Evolutionary conservation across 2,329 filamentous ascomycete species (phyloP).

Genomic region (Epichloe gansuensis): DNA sequence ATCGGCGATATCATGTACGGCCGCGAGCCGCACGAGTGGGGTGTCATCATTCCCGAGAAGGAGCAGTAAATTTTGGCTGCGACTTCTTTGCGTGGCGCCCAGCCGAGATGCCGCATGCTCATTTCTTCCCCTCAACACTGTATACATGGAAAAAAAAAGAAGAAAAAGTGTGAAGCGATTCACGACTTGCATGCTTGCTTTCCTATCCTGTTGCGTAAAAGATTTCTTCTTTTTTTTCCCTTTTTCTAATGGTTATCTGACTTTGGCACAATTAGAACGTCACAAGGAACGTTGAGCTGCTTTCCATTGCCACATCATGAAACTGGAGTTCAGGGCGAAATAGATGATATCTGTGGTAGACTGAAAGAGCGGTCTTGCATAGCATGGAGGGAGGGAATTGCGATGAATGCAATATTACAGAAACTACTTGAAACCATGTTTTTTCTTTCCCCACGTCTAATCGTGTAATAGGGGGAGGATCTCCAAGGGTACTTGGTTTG

Average conservation of each 20-base stretch:
- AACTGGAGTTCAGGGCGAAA: not conserved
- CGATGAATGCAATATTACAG: not conserved
- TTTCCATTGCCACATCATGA: not conserved
- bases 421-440: no score
- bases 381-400: not conserved
- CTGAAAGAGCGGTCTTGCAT: not conserved
- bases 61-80: constrained; percentile 17
- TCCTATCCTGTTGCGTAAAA: not conserved
- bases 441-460: no score
- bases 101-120: no score
- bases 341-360: not conserved
- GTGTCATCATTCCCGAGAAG: constrained; percentile 52
- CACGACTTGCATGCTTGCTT: not conserved
- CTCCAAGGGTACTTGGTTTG: no score
- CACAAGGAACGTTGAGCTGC: not conserved
- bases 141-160: not conserved
- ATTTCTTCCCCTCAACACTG: no score
- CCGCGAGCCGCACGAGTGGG: constrained; percentile 54
- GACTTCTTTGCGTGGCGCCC: no score
- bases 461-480: no score
- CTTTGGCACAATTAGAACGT: not conserved
- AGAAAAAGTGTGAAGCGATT: constrained; percentile 1
- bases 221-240: not conserved
- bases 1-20: constrained; percentile 66
- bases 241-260: not conserved